A percentile compares a stretch with the other conserved stretches of the same genome.
phyloP scores from a whole-genome alignment of 805 yeast genomes.

The Cyberlindnera americana region DNA sequence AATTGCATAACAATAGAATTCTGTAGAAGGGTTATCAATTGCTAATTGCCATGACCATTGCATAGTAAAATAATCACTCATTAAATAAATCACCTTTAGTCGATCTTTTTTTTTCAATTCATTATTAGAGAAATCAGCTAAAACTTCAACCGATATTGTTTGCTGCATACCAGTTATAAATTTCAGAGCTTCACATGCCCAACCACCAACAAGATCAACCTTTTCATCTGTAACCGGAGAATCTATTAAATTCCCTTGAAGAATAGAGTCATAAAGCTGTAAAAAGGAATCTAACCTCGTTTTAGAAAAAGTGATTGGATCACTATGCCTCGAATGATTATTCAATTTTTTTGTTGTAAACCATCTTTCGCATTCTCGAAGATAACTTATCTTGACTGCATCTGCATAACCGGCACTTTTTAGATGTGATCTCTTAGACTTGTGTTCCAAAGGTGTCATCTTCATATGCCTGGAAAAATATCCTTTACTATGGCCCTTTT shows the following conservation, averaged over 20 bases:
- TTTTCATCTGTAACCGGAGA: constrained; percentile 4
- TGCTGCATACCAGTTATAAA: constrained; percentile 18
- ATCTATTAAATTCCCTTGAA: constrained; percentile 7
- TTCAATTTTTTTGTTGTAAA: constrained; percentile 10
- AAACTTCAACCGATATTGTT: constrained; percentile 10
- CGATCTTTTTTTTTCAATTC: constrained; percentile 16
- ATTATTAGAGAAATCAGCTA: constrained; percentile 23
- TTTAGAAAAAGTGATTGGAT: constrained; percentile 18
- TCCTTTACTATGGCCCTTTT: neutral
- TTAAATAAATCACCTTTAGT: constrained; percentile 15
- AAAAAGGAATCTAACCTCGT: constrained; percentile 20
- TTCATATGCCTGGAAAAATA: constrained; percentile 15
- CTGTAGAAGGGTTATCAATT: constrained; percentile 22
- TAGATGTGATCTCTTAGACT: neutral
- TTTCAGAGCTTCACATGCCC: constrained; percentile 25
- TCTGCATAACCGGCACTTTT: constrained; percentile 6
- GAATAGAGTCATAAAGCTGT: constrained; percentile 18
- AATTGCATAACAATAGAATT: constrained; percentile 19
- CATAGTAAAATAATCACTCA: constrained; percentile 14
- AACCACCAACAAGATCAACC: constrained; percentile 16
- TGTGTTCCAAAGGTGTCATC: constrained; percentile 19
- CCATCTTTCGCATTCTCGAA: constrained; percentile 23
- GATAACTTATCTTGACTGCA: constrained; percentile 16
- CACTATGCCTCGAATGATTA: constrained; percentile 7
- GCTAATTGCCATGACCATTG: constrained; percentile 29